Conservation (phyloP, 2,329 filamentous ascomycete genomes). For the Curvularia sp. region DNA sequence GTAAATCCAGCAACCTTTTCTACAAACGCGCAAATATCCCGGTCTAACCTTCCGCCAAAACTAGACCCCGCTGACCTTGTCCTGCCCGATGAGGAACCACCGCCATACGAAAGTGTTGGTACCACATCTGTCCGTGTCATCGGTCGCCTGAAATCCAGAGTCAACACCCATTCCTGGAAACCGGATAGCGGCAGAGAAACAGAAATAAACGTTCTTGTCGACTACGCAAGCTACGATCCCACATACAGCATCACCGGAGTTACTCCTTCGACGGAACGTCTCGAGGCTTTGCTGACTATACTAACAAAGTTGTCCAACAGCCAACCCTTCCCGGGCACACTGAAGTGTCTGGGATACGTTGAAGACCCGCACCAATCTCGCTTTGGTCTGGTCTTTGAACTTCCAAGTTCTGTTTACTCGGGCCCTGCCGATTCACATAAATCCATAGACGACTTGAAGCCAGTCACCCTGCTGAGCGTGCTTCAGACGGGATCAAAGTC, state of each 20-base stretch:
- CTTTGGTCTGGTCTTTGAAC: slow-evolving; percentile 76
- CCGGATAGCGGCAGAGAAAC: slow-evolving; percentile 43
- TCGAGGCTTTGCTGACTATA: slow-evolving; percentile 51
- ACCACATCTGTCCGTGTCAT: slow-evolving; percentile 55
- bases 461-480: slow-evolving; percentile 56
- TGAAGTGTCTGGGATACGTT: slow-evolving; percentile 73
- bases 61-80: slow-evolving; percentile 53
- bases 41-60: slow-evolving; percentile 50
- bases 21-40: slow-evolving; percentile 28
- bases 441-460: slow-evolving; percentile 45
- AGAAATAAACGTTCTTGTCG: slow-evolving; percentile 68
- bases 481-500: slow-evolving; percentile 56
- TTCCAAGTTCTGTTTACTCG: slow-evolving; percentile 63
- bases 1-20: slow-evolving; percentile 51
- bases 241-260: slow-evolving; percentile 58
- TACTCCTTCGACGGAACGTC: slow-evolving; percentile 53
- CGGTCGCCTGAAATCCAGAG: slow-evolving; percentile 50
- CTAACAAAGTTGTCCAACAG: slow-evolving; percentile 41
- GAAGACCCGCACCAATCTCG: slow-evolving; percentile 74
- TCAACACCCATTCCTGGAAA: slow-evolving; percentile 50
- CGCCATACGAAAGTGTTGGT: slow-evolving; percentile 57
- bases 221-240: slow-evolving; percentile 66
- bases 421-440: slow-evolving; percentile 62
- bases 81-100: slow-evolving; percentile 56
- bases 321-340: slow-evolving; percentile 50